These are phyloP conservation scores for Fomitopsis pinicola DNA, from an alignment of 1,284 basidiomycete genomes.

Conservation along the genomic window DNA sequence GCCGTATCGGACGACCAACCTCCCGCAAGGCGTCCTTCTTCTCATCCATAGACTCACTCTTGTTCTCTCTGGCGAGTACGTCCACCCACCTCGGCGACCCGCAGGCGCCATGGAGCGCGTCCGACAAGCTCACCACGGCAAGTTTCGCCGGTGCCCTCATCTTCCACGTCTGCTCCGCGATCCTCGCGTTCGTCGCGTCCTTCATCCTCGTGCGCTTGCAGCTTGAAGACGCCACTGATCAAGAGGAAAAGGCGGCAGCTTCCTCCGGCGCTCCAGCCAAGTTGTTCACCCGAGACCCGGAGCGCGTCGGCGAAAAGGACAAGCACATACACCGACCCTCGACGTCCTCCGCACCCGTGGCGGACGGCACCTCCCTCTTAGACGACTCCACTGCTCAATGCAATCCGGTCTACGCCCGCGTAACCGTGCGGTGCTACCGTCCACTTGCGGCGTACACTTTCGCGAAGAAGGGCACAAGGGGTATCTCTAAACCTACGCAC, in stretches of 20 bases:
- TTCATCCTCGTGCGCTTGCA: slow-evolving; percentile 31
- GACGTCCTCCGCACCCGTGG: slow-evolving; percentile 9
- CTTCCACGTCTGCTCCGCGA: slow-evolving; percentile 32
- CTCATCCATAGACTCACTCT: slow-evolving; percentile 31
- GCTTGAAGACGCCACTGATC: slow-evolving; percentile 23
- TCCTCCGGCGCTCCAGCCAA: neutral
- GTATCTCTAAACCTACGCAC: neutral
- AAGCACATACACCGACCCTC: slow-evolving; percentile 4
- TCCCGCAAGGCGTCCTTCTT: slow-evolving; percentile 34
- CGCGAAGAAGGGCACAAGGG: neutral
- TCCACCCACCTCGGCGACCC: slow-evolving; percentile 10
- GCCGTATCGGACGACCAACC: neutral
- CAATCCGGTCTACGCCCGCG: neutral
- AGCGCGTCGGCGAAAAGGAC: neutral
- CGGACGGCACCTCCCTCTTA: neutral
- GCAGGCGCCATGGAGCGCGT: slow-evolving; percentile 12
- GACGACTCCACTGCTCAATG: neutral
- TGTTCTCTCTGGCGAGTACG: slow-evolving; percentile 26
- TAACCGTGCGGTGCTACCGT: slow-evolving; percentile 1
- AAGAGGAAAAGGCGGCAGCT: slow-evolving; percentile 9
- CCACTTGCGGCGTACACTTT: neutral
- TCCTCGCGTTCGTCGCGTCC: slow-evolving; percentile 29
- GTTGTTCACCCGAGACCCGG: slow-evolving; percentile 4
- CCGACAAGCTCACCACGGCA: slow-evolving; percentile 25
- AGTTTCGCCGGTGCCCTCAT: slow-evolving; percentile 32